Conservation (phyloP, 2,329 filamentous ascomycete genomes). For the Colletotrichum caudatum region DNA sequence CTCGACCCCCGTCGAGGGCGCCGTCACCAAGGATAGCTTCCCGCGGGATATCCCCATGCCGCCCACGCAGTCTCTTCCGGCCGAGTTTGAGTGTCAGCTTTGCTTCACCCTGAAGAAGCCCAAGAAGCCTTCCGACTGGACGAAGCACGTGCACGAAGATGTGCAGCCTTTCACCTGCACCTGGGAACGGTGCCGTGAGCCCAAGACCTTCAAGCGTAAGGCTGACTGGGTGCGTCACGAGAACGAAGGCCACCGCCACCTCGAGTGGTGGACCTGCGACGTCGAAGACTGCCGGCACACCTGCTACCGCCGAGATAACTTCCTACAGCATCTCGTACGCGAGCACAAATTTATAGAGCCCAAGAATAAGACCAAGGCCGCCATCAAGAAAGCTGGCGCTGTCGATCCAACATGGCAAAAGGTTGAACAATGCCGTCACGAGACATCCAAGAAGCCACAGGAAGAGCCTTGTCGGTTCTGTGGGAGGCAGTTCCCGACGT, state of each 20-base stretch:
- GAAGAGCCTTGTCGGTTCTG: constrained; percentile 91
- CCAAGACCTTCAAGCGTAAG: constrained; percentile 94
- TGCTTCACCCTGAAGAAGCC: constrained; percentile 90
- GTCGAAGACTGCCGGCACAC: constrained; percentile 83
- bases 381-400: constrained; percentile 69
- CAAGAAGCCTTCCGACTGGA: constrained; percentile 94
- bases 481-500: constrained; percentile 81
- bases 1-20: constrained; percentile 75
- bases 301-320: constrained; percentile 92
- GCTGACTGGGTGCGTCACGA: constrained; percentile 97
- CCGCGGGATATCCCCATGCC: constrained; percentile 85
- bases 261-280: constrained; percentile 92
- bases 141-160: constrained; percentile 95
- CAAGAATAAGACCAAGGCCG: constrained; percentile 79
- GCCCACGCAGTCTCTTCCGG: constrained; percentile 80
- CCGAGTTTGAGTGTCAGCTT: constrained; percentile 89
- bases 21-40: constrained; percentile 79
- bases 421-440: constrained; percentile 81
- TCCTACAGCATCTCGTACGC: constrained; percentile 89
- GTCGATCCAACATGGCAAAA: constrained; percentile 79
- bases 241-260: constrained; percentile 88
- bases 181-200: constrained; percentile 83
- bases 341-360: constrained; percentile 91
- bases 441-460: constrained; percentile 73
- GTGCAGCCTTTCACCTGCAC: constrained; percentile 94